Evolutionary conservation across 2,329 filamentous ascomycete species (phyloP).

Genomic region (Penicillium expansum): DNA sequence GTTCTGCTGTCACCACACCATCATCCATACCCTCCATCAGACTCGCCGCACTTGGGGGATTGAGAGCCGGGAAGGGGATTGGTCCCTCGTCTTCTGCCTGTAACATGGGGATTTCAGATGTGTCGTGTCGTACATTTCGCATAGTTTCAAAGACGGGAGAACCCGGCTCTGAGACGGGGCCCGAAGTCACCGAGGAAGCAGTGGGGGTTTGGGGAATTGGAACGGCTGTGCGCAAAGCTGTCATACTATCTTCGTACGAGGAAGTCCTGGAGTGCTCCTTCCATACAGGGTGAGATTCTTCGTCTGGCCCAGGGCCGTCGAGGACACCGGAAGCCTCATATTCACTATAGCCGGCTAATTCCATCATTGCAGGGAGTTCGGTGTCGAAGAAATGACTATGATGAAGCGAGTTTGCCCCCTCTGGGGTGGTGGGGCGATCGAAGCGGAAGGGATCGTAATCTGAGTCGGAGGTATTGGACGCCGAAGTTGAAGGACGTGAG

Average conservation of each 20-base stretch:
- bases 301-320: conserved; percentile 52
- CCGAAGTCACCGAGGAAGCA: conserved; percentile 9
- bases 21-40: conserved; percentile 40
- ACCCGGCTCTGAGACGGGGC: conserved; percentile 20
- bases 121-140: conserved; percentile 17
- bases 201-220: conserved; percentile 19
- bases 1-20: conserved; percentile 36
- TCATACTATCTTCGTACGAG: conserved; percentile 15
- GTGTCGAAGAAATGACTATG: conserved; percentile 42
- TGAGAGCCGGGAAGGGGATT: conserved; percentile 39
- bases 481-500: conserved; percentile 41
- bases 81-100: conserved; percentile 11
- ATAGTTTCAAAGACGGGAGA: conserved; percentile 22
- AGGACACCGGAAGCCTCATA: conserved; percentile 56
- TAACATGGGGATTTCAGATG: background rate
- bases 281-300: conserved; percentile 46
- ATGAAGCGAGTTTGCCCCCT: conserved; percentile 13
- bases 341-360: conserved; percentile 47
- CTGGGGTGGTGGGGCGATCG: conserved; percentile 34
- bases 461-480: conserved; percentile 36
- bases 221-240: conserved; percentile 28
- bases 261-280: conserved; percentile 14
- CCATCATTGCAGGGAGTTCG: conserved; percentile 44
- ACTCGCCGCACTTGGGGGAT: conserved; percentile 40
- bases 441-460: conserved; percentile 46